phyloP scores from a whole-genome alignment of 2,329 filamentous ascomycete species.

The Penicillium sp. region DNA sequence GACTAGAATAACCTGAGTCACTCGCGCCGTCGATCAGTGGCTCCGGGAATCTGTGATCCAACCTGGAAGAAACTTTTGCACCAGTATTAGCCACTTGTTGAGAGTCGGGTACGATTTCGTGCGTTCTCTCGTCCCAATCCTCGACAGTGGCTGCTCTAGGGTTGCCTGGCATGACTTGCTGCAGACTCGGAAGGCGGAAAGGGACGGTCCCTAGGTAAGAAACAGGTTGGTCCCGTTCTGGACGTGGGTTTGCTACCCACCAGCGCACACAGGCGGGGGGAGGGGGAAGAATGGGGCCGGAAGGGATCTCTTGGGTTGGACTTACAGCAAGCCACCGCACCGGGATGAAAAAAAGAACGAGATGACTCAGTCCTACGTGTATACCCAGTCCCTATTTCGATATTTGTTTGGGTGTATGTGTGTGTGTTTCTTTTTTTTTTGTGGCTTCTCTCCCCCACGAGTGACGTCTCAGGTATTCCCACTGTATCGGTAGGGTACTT shows the following conservation, averaged over 20 bases:
- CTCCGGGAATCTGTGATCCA: slow-evolving; percentile 39
- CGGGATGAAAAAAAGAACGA: slow-evolving; percentile 1
- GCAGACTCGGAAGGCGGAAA: slow-evolving; percentile 21
- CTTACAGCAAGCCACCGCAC: slow-evolving; percentile 24
- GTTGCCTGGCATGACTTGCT: slow-evolving; percentile 40
- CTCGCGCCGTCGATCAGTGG: slow-evolving; percentile 52
- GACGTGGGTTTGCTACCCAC: slow-evolving; percentile 18
- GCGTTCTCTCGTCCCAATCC: slow-evolving; percentile 49
- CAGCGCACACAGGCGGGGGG: slow-evolving; percentile 8
- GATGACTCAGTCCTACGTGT: slow-evolving; percentile 9
- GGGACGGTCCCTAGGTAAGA: slow-evolving; percentile 28
- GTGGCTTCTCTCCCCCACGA: not conserved
- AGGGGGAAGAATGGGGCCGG: slow-evolving; percentile 2
- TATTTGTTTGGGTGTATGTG: not conserved
- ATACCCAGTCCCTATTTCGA: not conserved
- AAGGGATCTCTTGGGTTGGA: slow-evolving; percentile 12
- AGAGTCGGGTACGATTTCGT: slow-evolving; percentile 48
- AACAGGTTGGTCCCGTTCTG: slow-evolving; percentile 26
- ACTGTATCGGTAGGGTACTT: not conserved
- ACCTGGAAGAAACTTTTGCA: slow-evolving; percentile 53
- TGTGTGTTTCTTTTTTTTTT: not conserved
- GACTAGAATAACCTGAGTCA: slow-evolving; percentile 65
- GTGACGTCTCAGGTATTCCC: not conserved
- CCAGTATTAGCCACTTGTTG: slow-evolving; percentile 39
- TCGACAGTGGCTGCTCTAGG: slow-evolving; percentile 48